Percentiles rank a stretch among this genome's conserved stretches.
phyloP scores from a whole-genome alignment of 306 rosid genomes.

The Pterocarpus macrocarpus region DNA sequence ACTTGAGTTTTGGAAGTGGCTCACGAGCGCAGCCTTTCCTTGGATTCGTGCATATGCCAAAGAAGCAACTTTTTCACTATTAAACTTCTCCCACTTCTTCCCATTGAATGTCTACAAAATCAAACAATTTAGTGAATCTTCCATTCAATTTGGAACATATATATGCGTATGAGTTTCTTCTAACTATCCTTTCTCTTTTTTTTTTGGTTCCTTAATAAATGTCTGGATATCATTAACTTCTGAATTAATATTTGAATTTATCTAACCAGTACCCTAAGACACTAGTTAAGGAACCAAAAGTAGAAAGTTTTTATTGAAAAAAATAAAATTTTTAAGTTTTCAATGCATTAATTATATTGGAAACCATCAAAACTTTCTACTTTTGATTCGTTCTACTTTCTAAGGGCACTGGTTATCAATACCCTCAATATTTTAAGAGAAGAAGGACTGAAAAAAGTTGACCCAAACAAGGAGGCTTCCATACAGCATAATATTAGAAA shows the following conservation, averaged over 20 bases:
- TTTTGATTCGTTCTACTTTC: too few relatives aligned
- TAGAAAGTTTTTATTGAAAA: too few relatives aligned
- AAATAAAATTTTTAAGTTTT: too few relatives aligned
- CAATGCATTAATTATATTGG: too few relatives aligned
- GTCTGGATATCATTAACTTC: constrained; percentile 23
- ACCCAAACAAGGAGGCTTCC: constrained; percentile 19
- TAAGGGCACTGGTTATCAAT: too few relatives aligned
- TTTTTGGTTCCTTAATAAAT: neutral
- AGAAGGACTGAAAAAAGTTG: constrained; percentile 1
- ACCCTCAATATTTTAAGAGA: neutral
- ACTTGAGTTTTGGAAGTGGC: constrained; percentile 97
- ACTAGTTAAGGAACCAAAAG: too few relatives aligned
- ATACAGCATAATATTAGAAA: constrained; percentile 30
- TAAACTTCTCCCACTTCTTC: constrained; percentile 98
- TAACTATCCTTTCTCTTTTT: neutral
- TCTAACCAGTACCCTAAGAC: too few relatives aligned
- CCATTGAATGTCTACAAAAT: constrained; percentile 87
- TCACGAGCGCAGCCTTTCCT: constrained; percentile 92
- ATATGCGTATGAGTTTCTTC: neutral
- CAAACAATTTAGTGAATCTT: neutral
- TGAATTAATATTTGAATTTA: neutral
- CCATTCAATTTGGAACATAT: neutral
- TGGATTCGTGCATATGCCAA: constrained; percentile 98
- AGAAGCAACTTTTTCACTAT: constrained; percentile 97
- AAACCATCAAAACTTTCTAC: too few relatives aligned